Evolutionary conservation across 805 yeast species (phyloP), one percentile per base, ranked within the genome.

Genomic region (Myxozyma vanderwaltii): DNA sequence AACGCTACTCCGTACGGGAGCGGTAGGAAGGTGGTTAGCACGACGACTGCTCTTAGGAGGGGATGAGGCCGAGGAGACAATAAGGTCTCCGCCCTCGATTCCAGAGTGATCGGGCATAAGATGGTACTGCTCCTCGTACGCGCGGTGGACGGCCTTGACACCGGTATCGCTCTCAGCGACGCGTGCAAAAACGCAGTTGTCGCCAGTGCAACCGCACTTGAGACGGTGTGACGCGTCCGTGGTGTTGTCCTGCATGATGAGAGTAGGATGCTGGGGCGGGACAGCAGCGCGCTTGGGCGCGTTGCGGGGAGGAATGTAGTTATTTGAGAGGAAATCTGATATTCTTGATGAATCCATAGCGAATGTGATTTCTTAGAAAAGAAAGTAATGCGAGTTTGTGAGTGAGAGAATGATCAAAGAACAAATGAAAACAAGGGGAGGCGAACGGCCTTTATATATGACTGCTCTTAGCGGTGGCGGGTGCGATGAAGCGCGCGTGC

Each of bases 231-330:
- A 73, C 26, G 78, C 73, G 69, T 82, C 86, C 13, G 84, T 81
- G 65, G 79, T 79, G 55, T 74, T 72, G 70, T 82, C 86, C 69
- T 81, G 84, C 71, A 82, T 81, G 54, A 82, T 81, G 54, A 82
- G 72, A 53, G 85, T 80, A 2, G 86, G 86, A 58, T 81, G 86
- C 69, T 81, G 81, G 38, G 71, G 69, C 19, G 86, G 85, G 8
- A 81, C 76, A 19, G 55, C 21, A 17, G 45, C 47, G 19, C 65
- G 49, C 31, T 58, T 50, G 27, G 68, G 52, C 24, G 50, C 55
- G 15, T 58, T 58, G 8, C 63, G 66, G 6, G 77, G 74, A 3
- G 86, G 86, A 58, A 82, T 79, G 68, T 81, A 82, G 31, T 77
- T 73, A 69, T 76, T 77, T 49, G 75, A 76, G 50, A 78, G 61